Percentiles rank a stretch among this genome's conserved stretches.
These are phyloP conservation scores for Fulvia fulva DNA, from an alignment of 2,329 filamentous ascomycete species.

Conservation along the genomic window DNA sequence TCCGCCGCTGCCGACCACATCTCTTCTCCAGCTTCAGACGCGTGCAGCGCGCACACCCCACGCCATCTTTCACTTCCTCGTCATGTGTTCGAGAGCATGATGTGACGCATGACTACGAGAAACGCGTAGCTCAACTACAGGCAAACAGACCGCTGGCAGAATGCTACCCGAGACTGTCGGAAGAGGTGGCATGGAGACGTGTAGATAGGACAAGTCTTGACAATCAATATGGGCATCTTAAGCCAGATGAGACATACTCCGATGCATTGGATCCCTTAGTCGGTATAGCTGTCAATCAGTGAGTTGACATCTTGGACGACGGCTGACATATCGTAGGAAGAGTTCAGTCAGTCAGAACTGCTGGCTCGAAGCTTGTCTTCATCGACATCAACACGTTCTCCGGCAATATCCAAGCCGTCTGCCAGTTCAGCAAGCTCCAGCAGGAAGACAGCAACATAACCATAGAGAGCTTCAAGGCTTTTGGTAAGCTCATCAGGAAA, in stretches of 20 bases:
- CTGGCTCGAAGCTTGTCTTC: slow-evolving; percentile 78
- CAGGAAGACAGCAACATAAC: slow-evolving; percentile 34
- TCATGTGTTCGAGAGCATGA: slow-evolving; percentile 11
- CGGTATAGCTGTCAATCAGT: neutral
- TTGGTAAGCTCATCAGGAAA: slow-evolving; percentile 64
- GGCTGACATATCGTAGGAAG: slow-evolving; percentile 54
- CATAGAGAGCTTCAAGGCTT: slow-evolving; percentile 51
- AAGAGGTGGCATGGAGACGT: slow-evolving; percentile 14
- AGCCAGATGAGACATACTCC: slow-evolving; percentile 10
- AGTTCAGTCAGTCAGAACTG: slow-evolving; percentile 65
- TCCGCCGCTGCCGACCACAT: slow-evolving; percentile 51
- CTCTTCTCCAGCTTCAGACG: slow-evolving; percentile 38
- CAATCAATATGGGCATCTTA: slow-evolving; percentile 1
- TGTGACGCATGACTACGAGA: slow-evolving; percentile 40
- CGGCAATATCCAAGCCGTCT: slow-evolving; percentile 69
- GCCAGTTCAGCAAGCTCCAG: slow-evolving; percentile 57
- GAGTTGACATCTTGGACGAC: neutral
- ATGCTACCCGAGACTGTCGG: slow-evolving; percentile 53
- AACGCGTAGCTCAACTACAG: slow-evolving; percentile 53
- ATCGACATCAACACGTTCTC: slow-evolving; percentile 74
- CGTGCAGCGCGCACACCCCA: slow-evolving; percentile 19
- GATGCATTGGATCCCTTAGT: neutral
- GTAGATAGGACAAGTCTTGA: slow-evolving; percentile 9
- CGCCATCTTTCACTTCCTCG: slow-evolving; percentile 48
- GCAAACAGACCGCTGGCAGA: slow-evolving; percentile 46